Conservation (phyloP, 805 yeast species). For the Jamesozyma spencerorum region DNA sequence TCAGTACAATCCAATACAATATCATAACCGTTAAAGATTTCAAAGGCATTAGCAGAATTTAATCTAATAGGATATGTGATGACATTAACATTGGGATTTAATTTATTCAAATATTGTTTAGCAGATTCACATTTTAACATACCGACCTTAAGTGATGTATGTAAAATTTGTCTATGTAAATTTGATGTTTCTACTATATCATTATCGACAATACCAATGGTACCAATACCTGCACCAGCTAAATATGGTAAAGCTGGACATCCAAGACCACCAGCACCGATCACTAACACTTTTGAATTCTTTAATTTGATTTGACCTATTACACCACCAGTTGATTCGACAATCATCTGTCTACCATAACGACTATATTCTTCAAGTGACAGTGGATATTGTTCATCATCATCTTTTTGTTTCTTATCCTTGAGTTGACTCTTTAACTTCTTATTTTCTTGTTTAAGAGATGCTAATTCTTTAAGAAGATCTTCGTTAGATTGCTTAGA, state of each 20-base stretch:
- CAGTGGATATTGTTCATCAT: constrained; percentile 12
- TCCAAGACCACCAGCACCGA: constrained; percentile 97
- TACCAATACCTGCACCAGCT: constrained; percentile 81
- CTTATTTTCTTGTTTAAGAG: constrained; percentile 23
- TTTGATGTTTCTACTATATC: constrained; percentile 81
- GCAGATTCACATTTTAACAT: constrained; percentile 76
- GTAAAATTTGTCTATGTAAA: constrained; percentile 82
- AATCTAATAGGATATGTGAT: constrained; percentile 45
- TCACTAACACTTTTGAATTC: constrained; percentile 52
- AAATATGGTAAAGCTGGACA: constrained; percentile 82
- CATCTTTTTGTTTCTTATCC: not conserved
- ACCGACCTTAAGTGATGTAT: constrained; percentile 58
- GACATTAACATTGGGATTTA: constrained; percentile 64
- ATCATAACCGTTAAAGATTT: constrained; percentile 57
- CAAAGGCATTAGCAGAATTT: constrained; percentile 49
- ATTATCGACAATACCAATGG: constrained; percentile 76
- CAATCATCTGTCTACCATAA: constrained; percentile 94
- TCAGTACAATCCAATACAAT: constrained; percentile 89
- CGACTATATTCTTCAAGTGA: constrained; percentile 62
- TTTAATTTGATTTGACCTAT: constrained; percentile 52
- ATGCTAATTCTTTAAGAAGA: constrained; percentile 19
- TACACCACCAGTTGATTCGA: constrained; percentile 59
- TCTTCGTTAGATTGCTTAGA: constrained; percentile 6
- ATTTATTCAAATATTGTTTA: constrained; percentile 35
- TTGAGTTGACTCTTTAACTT: constrained; percentile 12